Base-by-base conservation (phyloP, 768 basidiomycete species). In the Pulveroboletus sp. region DNA sequence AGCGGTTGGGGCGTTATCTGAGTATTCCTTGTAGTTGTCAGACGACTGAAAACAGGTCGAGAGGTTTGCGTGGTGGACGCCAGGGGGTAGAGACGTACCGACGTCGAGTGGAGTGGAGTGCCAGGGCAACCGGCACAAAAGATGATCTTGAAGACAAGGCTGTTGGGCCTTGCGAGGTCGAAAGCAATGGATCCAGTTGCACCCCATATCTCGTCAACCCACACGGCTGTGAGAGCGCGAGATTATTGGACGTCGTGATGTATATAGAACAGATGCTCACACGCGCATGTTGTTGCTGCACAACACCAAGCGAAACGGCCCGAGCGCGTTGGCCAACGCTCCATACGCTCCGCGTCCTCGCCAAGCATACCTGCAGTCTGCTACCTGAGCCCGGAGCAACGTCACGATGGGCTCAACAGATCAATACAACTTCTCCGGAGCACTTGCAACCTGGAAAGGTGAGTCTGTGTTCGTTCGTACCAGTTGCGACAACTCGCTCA, bases 371-470 rank as follows among this genome's bases (percentile, higher is more conserved):
- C 11, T 5, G 21, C 15, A 28, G 39, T 31, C 46, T 14, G 27
- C 26, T 24, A 24, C 36, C 3, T 17, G 38, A 54, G 31, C 24
- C 43, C 18, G 33, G 8, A 17, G 2, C 40, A 27, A 43, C 46
- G 31, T 36, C 30, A 9, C 43, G 10, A 67, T 67, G 67, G 42
- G 51, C 50, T 57, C 55, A 45, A 63, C 73, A 43, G 88, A 88
- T 33, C 44, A 51, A 61, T 80, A 85, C 56, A 94, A 95, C 70
- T 97, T 97, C 71, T 89, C 91, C n/a, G 85, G 84, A 43, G 94
- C 94, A 24, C 71, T 97, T 43, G 72, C 86, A 46, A 91, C 92
- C 71, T 97, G 94, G 94, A 89, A 85, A 76, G 86, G 93, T 90
- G 58, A 26, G 77, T 24, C 14, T 3, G 7, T 8, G 8, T 21